Evolutionary conservation across 768 basidiomycete species (phyloP), one percentile per base, ranked within the genome.

Genomic region (Crassisporium funariophilum): DNA sequence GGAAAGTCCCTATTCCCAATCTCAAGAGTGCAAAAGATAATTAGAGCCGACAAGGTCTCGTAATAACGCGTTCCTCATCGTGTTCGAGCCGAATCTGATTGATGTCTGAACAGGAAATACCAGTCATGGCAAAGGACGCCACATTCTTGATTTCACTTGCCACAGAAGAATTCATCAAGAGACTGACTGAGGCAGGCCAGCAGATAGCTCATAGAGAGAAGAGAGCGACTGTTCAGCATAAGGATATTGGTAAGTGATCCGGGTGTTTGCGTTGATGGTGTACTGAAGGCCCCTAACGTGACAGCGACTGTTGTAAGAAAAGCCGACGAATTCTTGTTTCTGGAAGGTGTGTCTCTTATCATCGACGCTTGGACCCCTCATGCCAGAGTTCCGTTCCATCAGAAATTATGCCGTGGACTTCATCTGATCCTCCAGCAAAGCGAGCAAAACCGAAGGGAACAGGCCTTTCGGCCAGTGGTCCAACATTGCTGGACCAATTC

Each of bases 111-210:
- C 50, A 91, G 89, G 89, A 91, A 35, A 76, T 92, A 41, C 83
- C 87, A 0, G 82, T 83, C 33, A 72, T 91, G 4, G 83, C 84
- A 9, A 84, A 75, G 60, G 92, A 95, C 43, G 91, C 90, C 17
- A 78, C 82, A 0, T 83, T 91, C 54, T 66, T 92, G 51, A 84
- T 95, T 36, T 82, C 88, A 16, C 69, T 91, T 20, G 91, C 91
- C 4, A 85, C 93, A 45, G 93, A 95, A 66, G 86, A 91, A 63
- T 95, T 95, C 54, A 85, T 95, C 42, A 83, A 81, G 62, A 77
- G 83, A 40, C 68, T 95, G 21, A 76, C 79, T 23, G 81, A 86
- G 46, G 86, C 88, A 5, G 81, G 79, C n/a, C 83, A 88, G 52
- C 76, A 71, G 42, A 76, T 82, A 11, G 89, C 92, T 4, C 75